Evolutionary conservation across 108 stramenopile genomes (phyloP).

Genomic region (Cyclostephanos tholiformis): DNA sequence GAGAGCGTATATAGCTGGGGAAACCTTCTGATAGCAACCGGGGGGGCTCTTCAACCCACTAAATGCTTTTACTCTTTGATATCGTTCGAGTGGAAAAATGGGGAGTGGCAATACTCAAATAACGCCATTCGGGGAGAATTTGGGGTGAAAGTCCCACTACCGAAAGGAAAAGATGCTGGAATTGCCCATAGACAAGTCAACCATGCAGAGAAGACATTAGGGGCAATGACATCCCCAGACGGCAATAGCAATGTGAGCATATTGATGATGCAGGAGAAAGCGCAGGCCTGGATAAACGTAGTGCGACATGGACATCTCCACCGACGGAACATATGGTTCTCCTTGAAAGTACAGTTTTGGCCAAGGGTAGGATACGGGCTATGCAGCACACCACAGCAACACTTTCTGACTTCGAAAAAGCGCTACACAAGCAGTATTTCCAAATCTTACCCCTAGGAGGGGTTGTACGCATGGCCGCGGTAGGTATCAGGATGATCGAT

Average conservation of each 20-base stretch:
- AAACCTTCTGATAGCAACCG: not conserved
- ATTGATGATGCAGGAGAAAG: not conserved
- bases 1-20: not conserved
- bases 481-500: not conserved
- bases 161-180: not conserved
- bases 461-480: not conserved
- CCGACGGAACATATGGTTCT: not conserved
- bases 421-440: not conserved
- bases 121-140: not conserved
- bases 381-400: not conserved
- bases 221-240: not conserved
- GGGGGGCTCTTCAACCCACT: not conserved
- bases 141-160: not conserved
- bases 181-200: not conserved
- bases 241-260: not conserved
- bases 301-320: not conserved
- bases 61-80: conserved; percentile 12
- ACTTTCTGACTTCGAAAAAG: not conserved
- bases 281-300: not conserved
- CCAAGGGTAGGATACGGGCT: not conserved
- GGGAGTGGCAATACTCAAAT: not conserved
- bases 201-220: not conserved
- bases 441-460: not conserved
- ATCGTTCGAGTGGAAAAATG: not conserved
- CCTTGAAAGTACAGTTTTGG: not conserved